A percentile compares a stretch with the other conserved stretches of the same genome.
These are phyloP conservation scores for Calonectria pseudoturangicola DNA, from an alignment of 2,329 filamentous ascomycete species.

Conservation along the genomic window DNA sequence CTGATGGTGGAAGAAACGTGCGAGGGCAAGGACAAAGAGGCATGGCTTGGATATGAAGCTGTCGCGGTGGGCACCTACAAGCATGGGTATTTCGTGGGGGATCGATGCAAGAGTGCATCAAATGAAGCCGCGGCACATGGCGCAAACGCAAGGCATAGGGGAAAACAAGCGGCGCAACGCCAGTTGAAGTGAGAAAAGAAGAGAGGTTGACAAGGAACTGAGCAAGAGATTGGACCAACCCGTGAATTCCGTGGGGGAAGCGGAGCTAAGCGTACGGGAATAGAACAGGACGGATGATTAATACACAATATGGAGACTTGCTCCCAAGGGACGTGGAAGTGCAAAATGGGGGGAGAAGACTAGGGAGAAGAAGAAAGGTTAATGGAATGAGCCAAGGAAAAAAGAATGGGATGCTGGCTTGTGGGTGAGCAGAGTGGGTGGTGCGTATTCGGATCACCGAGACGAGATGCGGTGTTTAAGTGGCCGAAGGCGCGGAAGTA, in stretches of 20 bases:
- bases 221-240: conserved; percentile 25
- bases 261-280: conserved; percentile 20
- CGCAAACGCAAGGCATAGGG: conserved; percentile 7
- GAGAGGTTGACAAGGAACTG: conserved; percentile 6
- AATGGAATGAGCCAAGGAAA: conserved; percentile 18
- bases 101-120: conserved; percentile 27
- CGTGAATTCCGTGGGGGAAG: conserved; percentile 29
- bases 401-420: background rate
- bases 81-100: conserved; percentile 37
- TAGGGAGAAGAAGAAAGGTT: conserved; percentile 8
- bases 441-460: conserved; percentile 30
- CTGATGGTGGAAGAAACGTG: conserved; percentile 1
- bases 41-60: conserved; percentile 25
- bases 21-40: conserved; percentile 10
- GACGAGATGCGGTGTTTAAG: conserved; percentile 31
- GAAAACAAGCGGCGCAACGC: conserved; percentile 16
- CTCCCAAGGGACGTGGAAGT: conserved; percentile 1
- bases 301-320: background rate
- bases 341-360: background rate
- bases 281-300: conserved; percentile 4
- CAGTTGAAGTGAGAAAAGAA: conserved; percentile 16
- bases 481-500: conserved; percentile 24
- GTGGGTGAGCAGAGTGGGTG: conserved; percentile 11
- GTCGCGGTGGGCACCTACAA: conserved; percentile 35
- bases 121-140: conserved; percentile 31